Evolutionary conservation across 176 grass and related monocot species (phyloP).

Genomic region (Carex myosuroides): DNA sequence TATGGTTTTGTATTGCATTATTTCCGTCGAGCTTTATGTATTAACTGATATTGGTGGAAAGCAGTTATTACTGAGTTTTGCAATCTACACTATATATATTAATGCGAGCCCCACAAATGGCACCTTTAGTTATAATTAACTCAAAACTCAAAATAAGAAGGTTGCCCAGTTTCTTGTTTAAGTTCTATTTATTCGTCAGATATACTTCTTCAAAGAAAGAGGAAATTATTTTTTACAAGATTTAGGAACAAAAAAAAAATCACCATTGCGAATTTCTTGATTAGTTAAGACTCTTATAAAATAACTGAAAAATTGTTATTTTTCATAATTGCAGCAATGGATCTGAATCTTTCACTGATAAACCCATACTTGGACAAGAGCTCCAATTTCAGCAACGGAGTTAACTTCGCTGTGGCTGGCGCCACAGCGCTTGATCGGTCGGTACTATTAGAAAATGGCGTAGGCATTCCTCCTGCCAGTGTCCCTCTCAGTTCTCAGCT

Average conservation of each 20-base stretch:
- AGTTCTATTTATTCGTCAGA: not conserved
- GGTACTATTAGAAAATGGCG: conserved; percentile 31
- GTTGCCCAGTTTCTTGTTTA: not conserved
- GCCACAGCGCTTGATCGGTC: conserved; percentile 61
- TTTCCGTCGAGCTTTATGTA: not conserved
- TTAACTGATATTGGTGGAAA: not conserved
- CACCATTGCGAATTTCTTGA: not conserved
- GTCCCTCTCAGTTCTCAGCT: conserved; percentile 63
- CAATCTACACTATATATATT: not conserved
- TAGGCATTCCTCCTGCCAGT: conserved; percentile 39
- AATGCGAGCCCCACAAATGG: not conserved
- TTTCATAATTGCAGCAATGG: conserved; percentile 49
- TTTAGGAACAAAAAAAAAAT: not conserved
- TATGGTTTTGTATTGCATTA: not conserved
- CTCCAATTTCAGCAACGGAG: conserved; percentile 52
- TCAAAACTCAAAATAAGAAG: not conserved
- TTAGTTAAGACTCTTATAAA: not conserved
- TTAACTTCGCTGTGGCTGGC: conserved; percentile 87
- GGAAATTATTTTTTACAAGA: not conserved
- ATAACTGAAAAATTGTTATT: not conserved
- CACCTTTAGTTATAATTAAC: not conserved
- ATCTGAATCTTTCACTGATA: conserved; percentile 54
- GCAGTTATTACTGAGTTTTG: not conserved
- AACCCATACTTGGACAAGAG: conserved; percentile 64
- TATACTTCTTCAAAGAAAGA: not conserved